A percentile compares a stretch with the other conserved stretches of the same genome.
Conservation (phyloP, 2,329 filamentous ascomycete species). For the Cadophora malorum region DNA sequence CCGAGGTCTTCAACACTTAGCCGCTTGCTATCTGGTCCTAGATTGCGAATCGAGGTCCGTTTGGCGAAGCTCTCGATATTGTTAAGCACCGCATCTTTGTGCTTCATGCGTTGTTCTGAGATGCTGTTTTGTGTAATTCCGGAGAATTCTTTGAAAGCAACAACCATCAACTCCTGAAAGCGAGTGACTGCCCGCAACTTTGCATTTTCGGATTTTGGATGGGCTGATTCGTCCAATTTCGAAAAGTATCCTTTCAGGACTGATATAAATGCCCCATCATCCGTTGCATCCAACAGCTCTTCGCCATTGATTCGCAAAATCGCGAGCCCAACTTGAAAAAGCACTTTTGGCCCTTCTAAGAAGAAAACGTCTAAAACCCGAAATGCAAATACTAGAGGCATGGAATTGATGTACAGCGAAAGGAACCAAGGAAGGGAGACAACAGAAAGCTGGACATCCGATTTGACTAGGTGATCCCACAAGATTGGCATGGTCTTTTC, state of each 20-base stretch:
- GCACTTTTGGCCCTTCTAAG: conserved; percentile 93
- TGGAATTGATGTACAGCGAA: conserved; percentile 98
- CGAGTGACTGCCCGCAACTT: conserved; percentile 93
- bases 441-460: conserved; percentile 95
- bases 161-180: conserved; percentile 98
- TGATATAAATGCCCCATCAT: conserved; percentile 96
- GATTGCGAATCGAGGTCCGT: conserved; percentile 91
- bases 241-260: conserved; percentile 95
- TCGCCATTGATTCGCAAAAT: conserved; percentile 97
- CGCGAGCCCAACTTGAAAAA: conserved; percentile 97
- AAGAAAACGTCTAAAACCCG: conserved; percentile 98
- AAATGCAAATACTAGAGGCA: conserved; percentile 98
- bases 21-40: conserved; percentile 94
- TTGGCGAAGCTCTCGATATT: conserved; percentile 98
- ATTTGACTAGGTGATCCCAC: conserved; percentile 97
- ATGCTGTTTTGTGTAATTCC: conserved; percentile 94
- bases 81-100: conserved; percentile 92
- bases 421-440: conserved; percentile 98
- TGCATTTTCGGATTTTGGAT: conserved; percentile 93
- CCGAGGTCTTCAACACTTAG: conserved; percentile 85
- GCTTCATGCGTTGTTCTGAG: conserved; percentile 85
- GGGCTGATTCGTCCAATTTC: conserved; percentile 90
- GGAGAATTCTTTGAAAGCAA: conserved; percentile 97
- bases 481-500: conserved; percentile 98
- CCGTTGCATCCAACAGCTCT: conserved; percentile 88